A percentile compares a stretch with the other conserved stretches of the same genome.
Evolutionary conservation across 2,329 filamentous ascomycete species (phyloP).

Genomic region (Stachybotrys chlorohalonatus): DNA sequence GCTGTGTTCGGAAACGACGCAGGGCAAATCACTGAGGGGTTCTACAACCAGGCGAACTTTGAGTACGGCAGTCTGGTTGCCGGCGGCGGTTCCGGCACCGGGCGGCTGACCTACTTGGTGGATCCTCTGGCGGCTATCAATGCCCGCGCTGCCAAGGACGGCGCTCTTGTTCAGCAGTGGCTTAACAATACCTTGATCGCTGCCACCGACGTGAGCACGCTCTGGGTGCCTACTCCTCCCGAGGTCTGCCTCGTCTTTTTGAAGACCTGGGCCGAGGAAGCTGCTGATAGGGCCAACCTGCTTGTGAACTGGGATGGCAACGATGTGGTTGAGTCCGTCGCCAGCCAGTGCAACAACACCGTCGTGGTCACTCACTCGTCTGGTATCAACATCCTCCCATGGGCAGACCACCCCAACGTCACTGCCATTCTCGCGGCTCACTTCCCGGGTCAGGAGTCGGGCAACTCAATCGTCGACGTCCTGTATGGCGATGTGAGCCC

Average conservation of each 20-base stretch:
- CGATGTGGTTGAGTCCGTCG: slow-evolving; percentile 51
- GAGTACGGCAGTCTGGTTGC: slow-evolving; percentile 50
- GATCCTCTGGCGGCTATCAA: slow-evolving; percentile 30
- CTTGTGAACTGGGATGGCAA: slow-evolving; percentile 52
- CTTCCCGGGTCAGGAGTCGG: slow-evolving; percentile 63
- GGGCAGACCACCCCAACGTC: slow-evolving; percentile 57
- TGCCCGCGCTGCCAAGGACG: slow-evolving; percentile 35
- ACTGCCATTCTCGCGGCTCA: slow-evolving; percentile 61
- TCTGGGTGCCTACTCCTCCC: slow-evolving; percentile 38
- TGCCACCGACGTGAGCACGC: slow-evolving; percentile 28
- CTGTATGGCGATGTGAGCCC: slow-evolving; percentile 61
- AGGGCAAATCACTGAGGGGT: slow-evolving; percentile 49
- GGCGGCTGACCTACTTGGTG: slow-evolving; percentile 26
- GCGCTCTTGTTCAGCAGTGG: slow-evolving; percentile 36
- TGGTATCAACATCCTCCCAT: slow-evolving; percentile 57
- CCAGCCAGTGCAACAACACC: slow-evolving; percentile 52
- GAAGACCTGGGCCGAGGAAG: slow-evolving; percentile 59
- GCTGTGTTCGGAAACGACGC: slow-evolving; percentile 44
- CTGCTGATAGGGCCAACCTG: slow-evolving; percentile 44
- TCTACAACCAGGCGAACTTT: slow-evolving; percentile 54
- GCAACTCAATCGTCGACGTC: slow-evolving; percentile 56
- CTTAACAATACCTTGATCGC: slow-evolving; percentile 35
- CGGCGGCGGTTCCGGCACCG: slow-evolving; percentile 43
- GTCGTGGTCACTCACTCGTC: slow-evolving; percentile 62
- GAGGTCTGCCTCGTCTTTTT: slow-evolving; percentile 60